Conservation (phyloP, 164 flowering plant species). For the Sextonia rubra region DNA sequence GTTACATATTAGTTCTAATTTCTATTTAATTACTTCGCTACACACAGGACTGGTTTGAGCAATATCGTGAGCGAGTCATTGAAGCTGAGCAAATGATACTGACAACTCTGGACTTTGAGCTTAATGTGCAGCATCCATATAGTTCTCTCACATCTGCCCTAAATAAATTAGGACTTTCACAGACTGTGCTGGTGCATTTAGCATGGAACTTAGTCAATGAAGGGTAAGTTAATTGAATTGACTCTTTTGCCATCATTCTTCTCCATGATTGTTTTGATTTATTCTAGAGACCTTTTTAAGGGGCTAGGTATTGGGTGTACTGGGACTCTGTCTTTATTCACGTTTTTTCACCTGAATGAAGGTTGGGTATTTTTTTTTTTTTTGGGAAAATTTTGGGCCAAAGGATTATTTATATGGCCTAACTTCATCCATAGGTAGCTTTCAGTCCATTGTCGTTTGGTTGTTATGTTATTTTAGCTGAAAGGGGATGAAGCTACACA, state of each 20-base stretch:
- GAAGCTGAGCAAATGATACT: constrained; percentile 89
- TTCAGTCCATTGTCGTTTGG: not conserved
- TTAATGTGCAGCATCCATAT: constrained; percentile 87
- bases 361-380: not conserved
- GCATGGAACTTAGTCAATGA: constrained; percentile 81
- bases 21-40: constrained; percentile 7
- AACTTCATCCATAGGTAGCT: too few relatives aligned
- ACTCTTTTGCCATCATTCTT: too few relatives aligned
- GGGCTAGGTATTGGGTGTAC: not conserved
- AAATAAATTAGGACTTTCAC: constrained; percentile 79
- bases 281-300: too few relatives aligned
- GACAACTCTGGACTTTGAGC: constrained; percentile 90
- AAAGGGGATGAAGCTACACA: not conserved
- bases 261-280: too few relatives aligned
- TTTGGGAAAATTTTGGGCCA: too few relatives aligned
- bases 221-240: constrained; percentile 60
- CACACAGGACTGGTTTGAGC: constrained; percentile 91
- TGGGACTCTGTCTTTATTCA: not conserved
- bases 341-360: not conserved
- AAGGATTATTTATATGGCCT: too few relatives aligned
- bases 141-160: constrained; percentile 74
- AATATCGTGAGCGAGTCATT: constrained; percentile 69
- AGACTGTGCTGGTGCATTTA: constrained; percentile 63
- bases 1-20: not conserved
- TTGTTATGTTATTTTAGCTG: too few relatives aligned